phyloP scores from a whole-genome alignment of 1,139 yeast genomes.

The Sugiyamaella xylanicola region DNA sequence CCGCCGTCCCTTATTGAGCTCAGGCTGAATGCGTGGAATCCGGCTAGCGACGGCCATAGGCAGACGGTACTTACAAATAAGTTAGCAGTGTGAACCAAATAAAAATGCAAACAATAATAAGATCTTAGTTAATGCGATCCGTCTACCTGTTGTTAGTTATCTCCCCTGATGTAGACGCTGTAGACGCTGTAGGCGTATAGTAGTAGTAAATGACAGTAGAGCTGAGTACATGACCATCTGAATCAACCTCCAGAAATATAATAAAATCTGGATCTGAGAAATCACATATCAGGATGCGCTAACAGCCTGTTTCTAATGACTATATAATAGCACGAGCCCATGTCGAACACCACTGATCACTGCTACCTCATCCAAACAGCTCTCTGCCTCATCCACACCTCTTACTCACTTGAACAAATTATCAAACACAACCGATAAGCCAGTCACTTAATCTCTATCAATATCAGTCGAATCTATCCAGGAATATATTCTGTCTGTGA shows the following conservation, averaged over 20 bases:
- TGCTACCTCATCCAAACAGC: neutral
- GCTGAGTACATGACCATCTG: no score
- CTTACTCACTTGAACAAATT: slow-evolving; percentile 8
- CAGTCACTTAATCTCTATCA: neutral
- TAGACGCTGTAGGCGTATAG: neutral
- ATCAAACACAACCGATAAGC: neutral
- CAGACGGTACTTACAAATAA: neutral
- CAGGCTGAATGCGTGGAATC: neutral
- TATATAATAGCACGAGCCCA: no score
- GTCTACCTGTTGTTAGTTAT: neutral
- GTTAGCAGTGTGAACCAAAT: neutral
- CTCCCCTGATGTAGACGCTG: no score
- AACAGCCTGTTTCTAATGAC: no score
- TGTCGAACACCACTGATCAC: no score
- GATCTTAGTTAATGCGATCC: neutral
- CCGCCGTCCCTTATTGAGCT: neutral
- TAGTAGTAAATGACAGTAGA: no score
- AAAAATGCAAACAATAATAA: neutral
- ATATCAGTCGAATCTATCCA: neutral
- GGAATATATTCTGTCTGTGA: neutral
- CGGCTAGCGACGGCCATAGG: no score
- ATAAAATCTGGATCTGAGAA: no score
- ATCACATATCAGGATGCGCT: no score
- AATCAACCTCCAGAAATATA: no score
- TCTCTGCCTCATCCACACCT: neutral